Evolutionary conservation across 768 basidiomycete species (phyloP).

Genomic region (Naematelia encephala): DNA sequence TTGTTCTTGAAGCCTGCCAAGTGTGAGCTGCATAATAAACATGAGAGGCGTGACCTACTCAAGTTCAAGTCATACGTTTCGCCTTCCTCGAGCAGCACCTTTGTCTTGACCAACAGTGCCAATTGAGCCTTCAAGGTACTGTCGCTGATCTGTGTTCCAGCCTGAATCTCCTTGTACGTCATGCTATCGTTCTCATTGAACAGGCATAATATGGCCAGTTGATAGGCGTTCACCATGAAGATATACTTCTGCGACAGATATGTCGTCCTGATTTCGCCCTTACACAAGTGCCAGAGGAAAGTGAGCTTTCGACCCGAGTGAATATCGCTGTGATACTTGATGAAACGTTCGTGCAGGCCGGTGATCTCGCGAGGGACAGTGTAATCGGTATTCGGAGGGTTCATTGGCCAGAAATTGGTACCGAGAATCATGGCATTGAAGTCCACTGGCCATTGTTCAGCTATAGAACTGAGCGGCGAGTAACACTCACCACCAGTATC

Average conservation of each 20-base stretch:
- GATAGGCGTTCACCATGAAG: constrained; percentile 89
- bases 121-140: constrained; percentile 59
- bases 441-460: constrained; percentile 57
- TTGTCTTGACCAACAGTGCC: constrained; percentile 73
- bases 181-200: constrained; percentile 90
- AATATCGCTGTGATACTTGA: constrained; percentile 77
- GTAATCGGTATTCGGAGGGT: constrained; percentile 71
- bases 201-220: constrained; percentile 89
- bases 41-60: constrained; percentile 52
- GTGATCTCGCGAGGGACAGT: constrained; percentile 82
- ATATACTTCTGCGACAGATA: constrained; percentile 94
- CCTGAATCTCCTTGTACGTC: constrained; percentile 70
- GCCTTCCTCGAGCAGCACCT: constrained; percentile 84
- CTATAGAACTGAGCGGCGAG: not conserved
- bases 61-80: constrained; percentile 88
- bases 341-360: constrained; percentile 84
- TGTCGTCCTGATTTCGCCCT: constrained; percentile 91
- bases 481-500: constrained; percentile 11
- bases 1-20: constrained; percentile 79
- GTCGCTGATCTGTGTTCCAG: constrained; percentile 66
- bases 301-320: constrained; percentile 78
- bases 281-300: constrained; percentile 98
- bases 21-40: not conserved
- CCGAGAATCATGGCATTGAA: constrained; percentile 92
- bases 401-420: constrained; percentile 93